Evolutionary conservation across 257 asterid genomes (phyloP).

Genomic region (Echites panduratus): DNA sequence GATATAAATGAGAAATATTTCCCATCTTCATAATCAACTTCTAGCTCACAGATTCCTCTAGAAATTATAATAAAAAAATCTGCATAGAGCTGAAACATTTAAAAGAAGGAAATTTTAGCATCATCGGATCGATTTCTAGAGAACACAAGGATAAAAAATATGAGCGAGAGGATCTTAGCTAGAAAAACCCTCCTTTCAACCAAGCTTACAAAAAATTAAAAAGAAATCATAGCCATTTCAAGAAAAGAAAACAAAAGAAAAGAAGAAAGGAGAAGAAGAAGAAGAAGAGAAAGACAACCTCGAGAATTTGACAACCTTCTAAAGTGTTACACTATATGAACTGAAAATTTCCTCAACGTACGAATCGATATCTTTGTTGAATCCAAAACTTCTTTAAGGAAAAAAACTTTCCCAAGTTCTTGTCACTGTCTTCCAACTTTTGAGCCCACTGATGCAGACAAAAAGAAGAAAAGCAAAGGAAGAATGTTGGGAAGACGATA

Average conservation of each 20-base stretch:
- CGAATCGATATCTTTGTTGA: constrained; percentile 10
- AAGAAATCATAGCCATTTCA: neutral
- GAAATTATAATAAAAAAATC: neutral
- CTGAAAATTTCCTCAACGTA: constrained; percentile 15
- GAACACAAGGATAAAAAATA: neutral
- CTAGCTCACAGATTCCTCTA: neutral
- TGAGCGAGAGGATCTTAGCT: neutral
- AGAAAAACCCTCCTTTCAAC: neutral
- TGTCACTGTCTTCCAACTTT: constrained; percentile 20
- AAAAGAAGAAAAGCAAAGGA: constrained; percentile 4
- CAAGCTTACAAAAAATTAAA: neutral
- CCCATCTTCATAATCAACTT: neutral
- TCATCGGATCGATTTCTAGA: neutral
- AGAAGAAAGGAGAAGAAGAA: constrained; percentile 7
- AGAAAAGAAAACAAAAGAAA: neutral
- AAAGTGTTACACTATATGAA: neutral
- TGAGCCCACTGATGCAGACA: constrained; percentile 24
- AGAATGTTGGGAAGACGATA: constrained; percentile 13
- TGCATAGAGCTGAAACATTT: neutral
- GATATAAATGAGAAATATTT: neutral
- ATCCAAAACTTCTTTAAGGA: constrained; percentile 8
- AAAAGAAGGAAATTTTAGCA: neutral
- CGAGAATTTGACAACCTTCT: constrained; percentile 3
- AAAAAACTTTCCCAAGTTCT: constrained; percentile 1
- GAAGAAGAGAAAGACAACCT: constrained; percentile 20